These are phyloP conservation scores for Camptophora hylomeconis DNA, from an alignment of 2,329 filamentous ascomycete genomes.

Conservation along the genomic window DNA sequence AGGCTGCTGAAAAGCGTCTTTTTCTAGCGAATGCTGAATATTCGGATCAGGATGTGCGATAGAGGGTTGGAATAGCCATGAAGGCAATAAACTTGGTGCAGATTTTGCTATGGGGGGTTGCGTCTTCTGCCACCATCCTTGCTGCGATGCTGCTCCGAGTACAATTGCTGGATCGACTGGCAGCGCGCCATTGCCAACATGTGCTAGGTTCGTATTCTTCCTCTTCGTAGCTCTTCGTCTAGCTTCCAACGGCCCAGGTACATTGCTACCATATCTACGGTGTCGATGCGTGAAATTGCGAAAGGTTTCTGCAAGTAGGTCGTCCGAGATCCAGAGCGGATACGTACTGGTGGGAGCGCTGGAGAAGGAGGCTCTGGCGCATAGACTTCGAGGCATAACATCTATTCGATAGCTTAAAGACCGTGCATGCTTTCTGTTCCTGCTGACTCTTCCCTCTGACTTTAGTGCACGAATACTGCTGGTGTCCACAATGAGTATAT, in stretches of 20 bases:
- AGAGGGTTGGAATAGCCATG: slow-evolving; percentile 7
- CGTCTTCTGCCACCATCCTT: slow-evolving; percentile 14
- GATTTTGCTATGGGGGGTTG: slow-evolving; percentile 1
- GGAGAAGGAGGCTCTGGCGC: too few species aligned
- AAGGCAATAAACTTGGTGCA: slow-evolving; percentile 4
- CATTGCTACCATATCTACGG: slow-evolving; percentile 45
- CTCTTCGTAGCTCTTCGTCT: slow-evolving; percentile 42
- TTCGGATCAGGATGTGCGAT: background rate
- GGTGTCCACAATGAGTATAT: too few species aligned
- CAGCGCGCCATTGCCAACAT: slow-evolving; percentile 19
- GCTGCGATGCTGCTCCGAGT: slow-evolving; percentile 21
- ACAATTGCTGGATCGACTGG: slow-evolving; percentile 27
- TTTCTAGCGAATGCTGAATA: too few species aligned
- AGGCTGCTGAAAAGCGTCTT: background rate
- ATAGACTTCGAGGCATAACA: too few species aligned
- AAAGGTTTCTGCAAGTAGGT: slow-evolving; percentile 24
- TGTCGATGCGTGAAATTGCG: slow-evolving; percentile 36
- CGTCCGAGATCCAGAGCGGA: slow-evolving; percentile 37
- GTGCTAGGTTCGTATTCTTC: slow-evolving; percentile 38
- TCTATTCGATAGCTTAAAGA: too few species aligned
- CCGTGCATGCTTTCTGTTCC: too few species aligned
- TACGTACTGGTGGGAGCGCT: too few species aligned
- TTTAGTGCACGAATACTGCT: too few species aligned
- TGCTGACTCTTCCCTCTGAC: too few species aligned
- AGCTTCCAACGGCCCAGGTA: slow-evolving; percentile 51